Conservation (phyloP, 352 stramenopile species). For the Discostella stelligera region DNA sequence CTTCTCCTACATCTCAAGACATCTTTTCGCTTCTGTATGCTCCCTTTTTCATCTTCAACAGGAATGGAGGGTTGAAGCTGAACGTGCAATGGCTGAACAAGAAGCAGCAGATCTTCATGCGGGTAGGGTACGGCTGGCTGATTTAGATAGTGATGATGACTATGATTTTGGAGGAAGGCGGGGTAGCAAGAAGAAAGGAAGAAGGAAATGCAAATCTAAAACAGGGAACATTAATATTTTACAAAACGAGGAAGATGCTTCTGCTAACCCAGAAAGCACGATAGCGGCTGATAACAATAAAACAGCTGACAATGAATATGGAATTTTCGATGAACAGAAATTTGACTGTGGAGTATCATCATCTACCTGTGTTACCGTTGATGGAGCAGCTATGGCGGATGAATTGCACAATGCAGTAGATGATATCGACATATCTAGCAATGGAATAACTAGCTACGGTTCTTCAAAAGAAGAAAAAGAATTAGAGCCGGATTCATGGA, state of each 20-base stretch:
- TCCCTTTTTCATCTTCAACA: constrained; percentile 2
- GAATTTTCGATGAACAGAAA: constrained; percentile 30
- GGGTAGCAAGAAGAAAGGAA: constrained; percentile 65
- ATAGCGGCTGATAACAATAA: constrained; percentile 12
- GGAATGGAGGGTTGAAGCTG: constrained; percentile 62
- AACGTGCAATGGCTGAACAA: constrained; percentile 54
- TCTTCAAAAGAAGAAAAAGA: constrained; percentile 44
- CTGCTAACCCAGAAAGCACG: not conserved
- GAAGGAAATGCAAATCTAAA: constrained; percentile 35
- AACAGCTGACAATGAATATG: constrained; percentile 18
- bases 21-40: not conserved
- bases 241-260: constrained; percentile 16
- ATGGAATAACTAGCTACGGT: constrained; percentile 20
- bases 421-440: constrained; percentile 25
- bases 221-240: constrained; percentile 12
- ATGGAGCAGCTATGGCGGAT: constrained; percentile 1
- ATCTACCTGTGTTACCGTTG: not conserved
- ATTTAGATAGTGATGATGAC: constrained; percentile 77
- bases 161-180: constrained; percentile 62
- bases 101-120: constrained; percentile 72
- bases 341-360: constrained; percentile 8
- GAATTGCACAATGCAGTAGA: constrained; percentile 20
- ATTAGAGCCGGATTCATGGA: constrained; percentile 76
- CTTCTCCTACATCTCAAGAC: not conserved
- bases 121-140: constrained; percentile 72